Percentiles rank a stretch among this genome's conserved stretches.
Conservation (phyloP, 306 rosid species). For the Vachellia pachyceras region DNA sequence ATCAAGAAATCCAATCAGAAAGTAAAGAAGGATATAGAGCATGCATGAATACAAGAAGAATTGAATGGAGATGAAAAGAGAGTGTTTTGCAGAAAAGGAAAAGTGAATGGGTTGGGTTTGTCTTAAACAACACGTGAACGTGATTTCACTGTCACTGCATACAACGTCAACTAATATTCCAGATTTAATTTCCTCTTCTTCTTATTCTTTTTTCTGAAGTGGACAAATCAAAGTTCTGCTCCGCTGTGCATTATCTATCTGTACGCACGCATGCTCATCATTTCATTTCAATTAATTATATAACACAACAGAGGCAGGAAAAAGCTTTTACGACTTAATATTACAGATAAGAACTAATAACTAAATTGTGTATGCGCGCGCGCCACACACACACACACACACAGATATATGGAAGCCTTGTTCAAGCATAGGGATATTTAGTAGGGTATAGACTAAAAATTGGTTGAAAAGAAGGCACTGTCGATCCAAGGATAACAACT, state of each 20-base stretch:
- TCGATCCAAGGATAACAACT: too few relatives aligned
- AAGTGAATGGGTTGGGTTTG: background rate
- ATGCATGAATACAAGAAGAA: background rate
- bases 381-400: too few relatives aligned
- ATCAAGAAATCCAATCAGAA: background rate
- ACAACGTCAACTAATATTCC: background rate
- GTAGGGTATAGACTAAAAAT: too few relatives aligned
- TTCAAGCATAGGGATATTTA: too few relatives aligned
- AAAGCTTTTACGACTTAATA: background rate
- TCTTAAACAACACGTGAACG: slow-evolving; percentile 51
- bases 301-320: too few relatives aligned
- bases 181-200: background rate
- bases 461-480: too few relatives aligned
- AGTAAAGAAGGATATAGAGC: background rate
- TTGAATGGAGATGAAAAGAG: background rate
- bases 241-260: background rate
- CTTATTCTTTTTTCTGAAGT: background rate
- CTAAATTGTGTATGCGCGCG: background rate
- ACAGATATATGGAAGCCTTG: background rate
- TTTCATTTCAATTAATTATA: background rate
- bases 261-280: background rate
- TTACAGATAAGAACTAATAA: background rate
- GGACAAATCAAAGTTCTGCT: slow-evolving; percentile 33
- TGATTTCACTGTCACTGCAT: slow-evolving; percentile 38
- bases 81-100: background rate